A percentile compares a stretch with the other conserved stretches of the same genome.
Evolutionary conservation across 2,329 filamentous ascomycete species (phyloP).

Genomic region (Aphanoascus verrucosus): DNA sequence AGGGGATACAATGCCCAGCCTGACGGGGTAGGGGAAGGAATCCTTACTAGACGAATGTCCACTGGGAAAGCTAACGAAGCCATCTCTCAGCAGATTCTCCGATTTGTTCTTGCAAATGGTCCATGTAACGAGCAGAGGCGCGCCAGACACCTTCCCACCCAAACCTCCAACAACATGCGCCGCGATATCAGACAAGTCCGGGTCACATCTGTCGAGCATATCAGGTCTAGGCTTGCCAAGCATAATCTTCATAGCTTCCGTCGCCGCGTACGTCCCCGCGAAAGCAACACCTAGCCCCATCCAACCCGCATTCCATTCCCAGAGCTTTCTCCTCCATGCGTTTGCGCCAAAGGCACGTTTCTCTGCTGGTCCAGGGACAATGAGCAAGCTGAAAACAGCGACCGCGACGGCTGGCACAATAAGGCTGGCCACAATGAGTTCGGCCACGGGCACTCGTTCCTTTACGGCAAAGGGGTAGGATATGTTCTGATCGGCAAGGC

Average conservation of each 20-base stretch:
- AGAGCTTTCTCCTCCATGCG: constrained; percentile 71
- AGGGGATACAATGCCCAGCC: neutral
- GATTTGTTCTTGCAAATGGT: constrained; percentile 59
- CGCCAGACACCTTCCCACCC: constrained; percentile 39
- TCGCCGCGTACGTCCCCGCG: constrained; percentile 65
- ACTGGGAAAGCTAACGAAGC: constrained; percentile 74
- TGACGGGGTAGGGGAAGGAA: neutral
- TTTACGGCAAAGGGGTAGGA: constrained; percentile 61
- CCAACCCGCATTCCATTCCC: constrained; percentile 81
- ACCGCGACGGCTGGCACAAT: constrained; percentile 58
- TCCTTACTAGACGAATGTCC: constrained; percentile 58
- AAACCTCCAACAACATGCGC: constrained; percentile 55
- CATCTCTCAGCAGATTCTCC: constrained; percentile 57
- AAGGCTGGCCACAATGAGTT: constrained; percentile 55
- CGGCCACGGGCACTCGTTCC: constrained; percentile 60
- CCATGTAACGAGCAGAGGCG: constrained; percentile 61
- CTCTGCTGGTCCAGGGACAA: constrained; percentile 63
- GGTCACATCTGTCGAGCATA: constrained; percentile 59
- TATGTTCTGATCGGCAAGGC: constrained; percentile 62
- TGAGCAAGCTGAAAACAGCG: constrained; percentile 52
- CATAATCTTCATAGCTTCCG: constrained; percentile 71
- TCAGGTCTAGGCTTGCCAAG: constrained; percentile 56
- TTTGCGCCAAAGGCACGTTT: constrained; percentile 30
- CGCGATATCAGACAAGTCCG: constrained; percentile 55
- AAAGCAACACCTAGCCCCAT: constrained; percentile 68